Evolutionary conservation across 495 filamentous ascomycete species (phyloP).

Genomic region (Extremus antarcticus): DNA sequence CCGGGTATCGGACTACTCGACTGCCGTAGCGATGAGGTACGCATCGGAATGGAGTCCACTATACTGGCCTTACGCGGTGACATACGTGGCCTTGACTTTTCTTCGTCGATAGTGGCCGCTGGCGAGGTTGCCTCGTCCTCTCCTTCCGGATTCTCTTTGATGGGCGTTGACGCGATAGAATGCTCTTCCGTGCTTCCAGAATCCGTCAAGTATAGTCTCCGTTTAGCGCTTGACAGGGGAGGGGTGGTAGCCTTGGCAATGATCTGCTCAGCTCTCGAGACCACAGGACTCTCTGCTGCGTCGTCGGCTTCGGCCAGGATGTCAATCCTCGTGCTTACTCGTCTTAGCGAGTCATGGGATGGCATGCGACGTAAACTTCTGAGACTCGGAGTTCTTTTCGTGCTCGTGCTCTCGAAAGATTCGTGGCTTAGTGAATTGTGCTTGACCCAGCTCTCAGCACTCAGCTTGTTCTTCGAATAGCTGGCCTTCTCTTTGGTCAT

Average conservation of each 20-base stretch:
- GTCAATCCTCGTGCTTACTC: neutral
- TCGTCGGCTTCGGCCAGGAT: neutral
- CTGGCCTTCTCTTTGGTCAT: slow-evolving; percentile 6
- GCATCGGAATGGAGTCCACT: slow-evolving; percentile 15
- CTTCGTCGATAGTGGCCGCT: neutral
- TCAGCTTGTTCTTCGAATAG: slow-evolving; percentile 19
- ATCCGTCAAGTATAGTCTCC: slow-evolving; percentile 12
- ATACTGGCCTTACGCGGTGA: slow-evolving; percentile 1
- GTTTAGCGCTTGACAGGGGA: neutral
- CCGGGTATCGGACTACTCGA: slow-evolving; percentile 2
- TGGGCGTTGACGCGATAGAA: neutral
- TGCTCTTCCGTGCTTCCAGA: slow-evolving; percentile 7
- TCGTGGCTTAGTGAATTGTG: slow-evolving; percentile 7
- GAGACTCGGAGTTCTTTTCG: slow-evolving; percentile 7
- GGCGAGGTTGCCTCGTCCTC: neutral
- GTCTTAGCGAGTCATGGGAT: slow-evolving; percentile 23
- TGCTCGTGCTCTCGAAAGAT: slow-evolving; percentile 21
- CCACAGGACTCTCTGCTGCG: neutral
- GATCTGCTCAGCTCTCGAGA: slow-evolving; percentile 16
- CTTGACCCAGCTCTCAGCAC: slow-evolving; percentile 17
- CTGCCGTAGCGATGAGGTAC: slow-evolving; percentile 16
- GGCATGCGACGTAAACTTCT: slow-evolving; percentile 27
- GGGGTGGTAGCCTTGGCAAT: slow-evolving; percentile 8
- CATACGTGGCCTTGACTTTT: neutral
- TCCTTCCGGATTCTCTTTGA: neutral